Evolutionary conservation across 352 stramenopile species (phyloP), one percentile per base, ranked within the genome.

Genomic region (Phytopythium vexans): DNA sequence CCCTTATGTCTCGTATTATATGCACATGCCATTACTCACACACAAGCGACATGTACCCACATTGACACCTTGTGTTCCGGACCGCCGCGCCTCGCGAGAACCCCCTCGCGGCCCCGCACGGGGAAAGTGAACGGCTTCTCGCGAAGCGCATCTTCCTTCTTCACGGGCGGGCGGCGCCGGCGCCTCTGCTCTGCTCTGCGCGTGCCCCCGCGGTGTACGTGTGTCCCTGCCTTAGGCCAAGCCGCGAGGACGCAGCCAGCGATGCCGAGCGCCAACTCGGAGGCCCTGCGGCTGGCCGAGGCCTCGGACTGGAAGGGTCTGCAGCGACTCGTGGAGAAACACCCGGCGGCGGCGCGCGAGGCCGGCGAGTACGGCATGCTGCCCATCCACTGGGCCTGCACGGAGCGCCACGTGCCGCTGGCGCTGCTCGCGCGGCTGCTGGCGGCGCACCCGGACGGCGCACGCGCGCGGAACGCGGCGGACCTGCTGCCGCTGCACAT

Each of bases 371-470:
- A 92, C 56, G 79, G 63, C 59, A 92, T 94, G 83, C 72, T 92
- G n/a, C 81, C 83, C 6, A 65, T 94, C 38, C 83, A 94, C 51
- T 94, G 83, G 83, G 81, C 70, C 8, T 92, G 79, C 59, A 91
- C 83, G 0, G 83, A 92, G 39, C 57, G 58, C 40, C 68, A 70
- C 8, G 78, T 87, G 38, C 82, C 83, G 6, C 49, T 89, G 9
- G 54, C 74, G n/a, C 66, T 94, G 12, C 66, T 94, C 31, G 52
- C 67, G 8, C 74, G 70, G 7, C 71, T 94, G 15, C 64, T 94
- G 11, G 56, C 68, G 41, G 81, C 79, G 4, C 76, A 84, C 54
- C 83, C 83, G 12, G 72, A 82, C 15, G 77, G 77, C 15, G 77
- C 79, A 11, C 57, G 58, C 42, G 60, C 64, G 14, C 83, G 81